A percentile compares a stretch with the other conserved stretches of the same genome.
Evolutionary conservation across 371 early-diverging fungal species (phyloP).

Genomic region (Umbelopsis sp.): DNA sequence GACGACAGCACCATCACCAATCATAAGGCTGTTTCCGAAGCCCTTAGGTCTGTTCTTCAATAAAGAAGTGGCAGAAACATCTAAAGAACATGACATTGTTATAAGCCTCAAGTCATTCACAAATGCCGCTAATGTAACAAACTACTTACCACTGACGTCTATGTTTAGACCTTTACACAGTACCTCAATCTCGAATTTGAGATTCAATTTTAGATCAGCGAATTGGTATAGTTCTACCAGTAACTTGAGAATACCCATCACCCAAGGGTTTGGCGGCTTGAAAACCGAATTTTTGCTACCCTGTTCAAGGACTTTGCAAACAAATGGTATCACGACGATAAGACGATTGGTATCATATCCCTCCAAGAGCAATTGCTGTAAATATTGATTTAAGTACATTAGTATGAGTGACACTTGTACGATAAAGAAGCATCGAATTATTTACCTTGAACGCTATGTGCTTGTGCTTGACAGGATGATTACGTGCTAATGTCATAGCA

Average conservation of each 20-base stretch:
- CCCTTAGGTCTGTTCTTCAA: slow-evolving; percentile 64
- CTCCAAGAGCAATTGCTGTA: slow-evolving; percentile 84
- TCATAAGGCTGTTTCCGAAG: slow-evolving; percentile 23
- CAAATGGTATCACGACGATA: slow-evolving; percentile 97
- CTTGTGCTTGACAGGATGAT: slow-evolving; percentile 93
- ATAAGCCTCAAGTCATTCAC: background rate
- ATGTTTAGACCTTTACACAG: slow-evolving; percentile 89
- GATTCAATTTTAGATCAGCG: slow-evolving; percentile 91
- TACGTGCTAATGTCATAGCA: slow-evolving; percentile 90
- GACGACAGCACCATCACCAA: slow-evolving; percentile 15
- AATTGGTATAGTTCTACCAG: slow-evolving; percentile 91
- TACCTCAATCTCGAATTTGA: slow-evolving; percentile 97
- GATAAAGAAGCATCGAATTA: background rate
- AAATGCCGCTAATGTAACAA: background rate
- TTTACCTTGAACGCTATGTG: slow-evolving; percentile 88
- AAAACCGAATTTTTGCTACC: slow-evolving; percentile 84
- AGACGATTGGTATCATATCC: slow-evolving; percentile 86
- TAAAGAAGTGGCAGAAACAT: slow-evolving; percentile 77
- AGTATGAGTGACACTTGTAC: background rate
- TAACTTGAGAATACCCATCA: slow-evolving; percentile 91
- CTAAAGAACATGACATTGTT: slow-evolving; percentile 33
- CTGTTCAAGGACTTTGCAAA: slow-evolving; percentile 96
- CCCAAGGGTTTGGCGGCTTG: slow-evolving; percentile 97
- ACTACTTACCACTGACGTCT: slow-evolving; percentile 63
- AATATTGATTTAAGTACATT: background rate